Evolutionary conservation across 345 rosid genomes (phyloP), one percentile per base, ranked within the genome.

Genomic region (Garcia nutans): DNA sequence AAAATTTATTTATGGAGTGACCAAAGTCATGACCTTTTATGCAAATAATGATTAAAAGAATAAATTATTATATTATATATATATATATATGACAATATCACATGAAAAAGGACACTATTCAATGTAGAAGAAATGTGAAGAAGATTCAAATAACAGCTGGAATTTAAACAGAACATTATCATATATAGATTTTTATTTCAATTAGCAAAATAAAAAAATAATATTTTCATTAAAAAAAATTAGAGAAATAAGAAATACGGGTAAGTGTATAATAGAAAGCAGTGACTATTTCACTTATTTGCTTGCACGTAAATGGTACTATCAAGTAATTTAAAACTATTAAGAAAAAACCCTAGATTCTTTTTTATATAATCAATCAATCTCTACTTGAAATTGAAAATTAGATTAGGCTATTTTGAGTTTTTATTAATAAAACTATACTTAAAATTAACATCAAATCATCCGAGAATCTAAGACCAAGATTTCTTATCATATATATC

Each of bases 81-180:
- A 37, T 37, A 37, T 37, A 37, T 33, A 33, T 2, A 8, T 62
- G 49, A 11, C 57, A 20, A 28, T 55, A 57, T 75, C 86, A 83
- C 77, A 74, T 83, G 86, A 79, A 74, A 79, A 75, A 71, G 28
- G 50, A 79, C 61, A 17, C 42, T n/a, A 9, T 8, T 1, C 56
- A 24, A 68, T 16, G 42, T 62, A 52, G 11, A 58, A 42, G 33
- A 60, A 66, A 52, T 77, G 73, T 79, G 75, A 76, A 68, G 49
- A 76, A 28, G 57, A 71, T 47, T 31, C 42, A 71, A 52, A 47
- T 69, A 76, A 42, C 17, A 7, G 60, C 50, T 82, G 33, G 55
- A 59, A 12, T 41, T 37, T 52, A 5, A 22, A 2, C 3, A 16
- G 20, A 54, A 2, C 55, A 28, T 17, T 54, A 16, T 15, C 17